A percentile compares a stretch with the other conserved stretches of the same genome.
These are phyloP conservation scores for Piromyces sp. DNA, from an alignment of 192 early-diverging fungal genomes.

Conservation along the genomic window DNA sequence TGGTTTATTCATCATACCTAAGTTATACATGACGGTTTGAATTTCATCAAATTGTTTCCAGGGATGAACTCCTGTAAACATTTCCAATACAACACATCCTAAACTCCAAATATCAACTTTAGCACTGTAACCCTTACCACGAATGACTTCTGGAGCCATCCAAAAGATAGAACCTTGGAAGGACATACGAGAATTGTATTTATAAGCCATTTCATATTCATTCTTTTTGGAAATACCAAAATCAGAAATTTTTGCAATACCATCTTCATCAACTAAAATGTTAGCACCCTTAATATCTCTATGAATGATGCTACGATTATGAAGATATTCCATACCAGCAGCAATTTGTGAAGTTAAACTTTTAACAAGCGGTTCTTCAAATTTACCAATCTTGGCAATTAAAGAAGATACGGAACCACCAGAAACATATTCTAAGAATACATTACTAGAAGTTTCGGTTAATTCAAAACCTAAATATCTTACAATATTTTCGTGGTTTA, in stretches of 20 bases:
- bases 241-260: constrained; percentile 91
- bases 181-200: constrained; percentile 43
- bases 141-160: constrained; percentile 99
- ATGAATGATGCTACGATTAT: constrained; percentile 87
- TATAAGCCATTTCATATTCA: constrained; percentile 15
- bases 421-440: constrained; percentile 94
- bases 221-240: constrained; percentile 97
- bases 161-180: constrained; percentile 91
- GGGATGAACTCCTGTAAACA: constrained; percentile 41
- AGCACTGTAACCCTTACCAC: constrained; percentile 74
- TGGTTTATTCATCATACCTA: not conserved
- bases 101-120: constrained; percentile 91
- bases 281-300: constrained; percentile 79
- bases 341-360: constrained; percentile 81
- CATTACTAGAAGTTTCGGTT: constrained; percentile 57
- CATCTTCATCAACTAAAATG: constrained; percentile 68
- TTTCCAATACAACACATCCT: constrained; percentile 35
- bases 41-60: constrained; percentile 13
- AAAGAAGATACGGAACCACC: constrained; percentile 84
- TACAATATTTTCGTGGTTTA: constrained; percentile 90
- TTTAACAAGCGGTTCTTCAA: constrained; percentile 64
- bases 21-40: not conserved
- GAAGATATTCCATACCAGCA: constrained; percentile 83
- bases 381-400: constrained; percentile 70
- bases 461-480: constrained; percentile 80